Conservation (phyloP, 768 basidiomycete species). For the Agaricus sinodeliciosus region DNA sequence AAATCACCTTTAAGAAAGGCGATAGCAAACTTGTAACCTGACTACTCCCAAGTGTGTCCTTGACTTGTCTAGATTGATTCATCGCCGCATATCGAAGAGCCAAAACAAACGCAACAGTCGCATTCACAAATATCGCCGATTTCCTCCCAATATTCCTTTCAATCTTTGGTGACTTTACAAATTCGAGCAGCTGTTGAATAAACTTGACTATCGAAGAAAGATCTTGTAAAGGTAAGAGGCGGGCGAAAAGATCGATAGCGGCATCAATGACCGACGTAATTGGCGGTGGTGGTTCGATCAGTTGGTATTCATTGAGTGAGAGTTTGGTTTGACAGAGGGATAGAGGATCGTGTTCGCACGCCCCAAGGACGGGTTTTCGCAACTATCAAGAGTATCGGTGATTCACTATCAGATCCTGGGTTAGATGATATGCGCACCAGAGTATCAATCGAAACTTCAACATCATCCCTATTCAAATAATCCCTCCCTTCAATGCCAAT, state of each 20-base stretch:
- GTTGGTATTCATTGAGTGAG: constrained; percentile 34
- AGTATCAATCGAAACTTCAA: constrained; percentile 74
- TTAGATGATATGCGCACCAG: constrained; percentile 45
- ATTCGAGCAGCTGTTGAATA: constrained; percentile 56
- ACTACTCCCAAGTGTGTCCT: constrained; percentile 59
- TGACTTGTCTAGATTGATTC: constrained; percentile 47
- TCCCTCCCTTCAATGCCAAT: constrained; percentile 29
- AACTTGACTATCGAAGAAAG: constrained; percentile 45
- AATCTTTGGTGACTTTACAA: constrained; percentile 64
- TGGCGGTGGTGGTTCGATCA: constrained; percentile 65
- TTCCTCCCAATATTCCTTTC: constrained; percentile 86
- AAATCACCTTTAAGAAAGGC: constrained; percentile 68
- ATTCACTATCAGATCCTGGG: neutral
- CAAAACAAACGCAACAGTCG: constrained; percentile 65
- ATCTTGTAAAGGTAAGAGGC: constrained; percentile 75
- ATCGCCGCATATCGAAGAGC: constrained; percentile 55
- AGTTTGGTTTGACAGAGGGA: constrained; percentile 53
- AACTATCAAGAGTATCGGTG: constrained; percentile 32
- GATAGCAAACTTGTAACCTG: constrained; percentile 59
- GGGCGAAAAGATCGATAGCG: constrained; percentile 81
- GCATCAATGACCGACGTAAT: constrained; percentile 82
- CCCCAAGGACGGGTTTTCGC: constrained; percentile 72
- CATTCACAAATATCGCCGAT: constrained; percentile 78
- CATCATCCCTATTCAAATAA: constrained; percentile 65
- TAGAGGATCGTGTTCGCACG: constrained; percentile 82